Base-by-base conservation (phyloP, 2,329 filamentous ascomycete species). In the Blumeriella jaapii region DNA sequence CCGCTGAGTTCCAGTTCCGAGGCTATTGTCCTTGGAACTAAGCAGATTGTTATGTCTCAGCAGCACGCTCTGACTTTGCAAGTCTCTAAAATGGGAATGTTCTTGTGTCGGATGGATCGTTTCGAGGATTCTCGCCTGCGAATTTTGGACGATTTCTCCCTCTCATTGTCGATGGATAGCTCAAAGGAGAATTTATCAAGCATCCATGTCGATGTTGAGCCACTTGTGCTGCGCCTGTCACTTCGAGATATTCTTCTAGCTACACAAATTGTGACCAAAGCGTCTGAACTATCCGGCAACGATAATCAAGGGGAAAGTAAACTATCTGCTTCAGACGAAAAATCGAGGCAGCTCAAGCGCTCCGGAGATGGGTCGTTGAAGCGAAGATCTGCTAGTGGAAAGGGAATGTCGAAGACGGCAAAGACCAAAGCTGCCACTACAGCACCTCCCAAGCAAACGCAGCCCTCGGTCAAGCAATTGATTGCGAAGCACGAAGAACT, bases 31-130 rank as follows among this genome's bases (percentile, higher is more conserved):
- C 67, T 98, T 15, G 84, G 86, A 31, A 93, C 87, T 2, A 93
- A 95, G 55, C 87, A 98, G 56, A 76, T 96, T 9, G 68, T 96
- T 2, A 69, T 96, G 8, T 93, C 89, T 2, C 82, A 93, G 51
- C 93, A 98, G 57, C 85, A 96, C 61, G 84, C 89, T 6, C 71
- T 93, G 48, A 95, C 91, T 1, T 71, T 99, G 54, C 89, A 98
- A 54, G 76, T 98, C 2, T 87, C 85, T 6, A 79, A 96, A 53
- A 74, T 96, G 34, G 91, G 91, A 49, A 98, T 99, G 91, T 99
- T 95, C 57, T 61, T 98, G 19, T 98, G 93, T 55, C 82, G 91
- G 9, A 98, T 99, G 91, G 93, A 99, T 58, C 83, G 78, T 44
- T 96, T 96, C 49, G 89, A 98, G 48, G 86, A 82, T 3, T 87